Evolutionary conservation across 805 yeast genomes (phyloP), one percentile per base, ranked within the genome.

Genomic region (Candida piceae): DNA sequence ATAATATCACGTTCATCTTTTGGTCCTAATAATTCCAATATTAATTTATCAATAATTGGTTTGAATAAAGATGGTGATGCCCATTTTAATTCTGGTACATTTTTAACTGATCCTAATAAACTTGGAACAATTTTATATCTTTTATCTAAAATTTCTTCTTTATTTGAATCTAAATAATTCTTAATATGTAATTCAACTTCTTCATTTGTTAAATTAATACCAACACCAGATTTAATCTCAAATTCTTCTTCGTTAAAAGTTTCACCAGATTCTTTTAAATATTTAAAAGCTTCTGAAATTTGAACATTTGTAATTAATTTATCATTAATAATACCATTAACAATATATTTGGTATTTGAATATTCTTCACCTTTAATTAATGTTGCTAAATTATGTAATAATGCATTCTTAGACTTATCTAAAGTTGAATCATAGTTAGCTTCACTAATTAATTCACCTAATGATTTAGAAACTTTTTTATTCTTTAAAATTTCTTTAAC

Each of bases 1-100:
- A 79, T 70, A 16, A 79, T 69, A 60, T 93, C 98, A 46, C 97
- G 78, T 57, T 89, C 97, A 58, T 93, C 98, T 62, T 90, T 90
- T 36, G 97, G 97, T 26, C 98, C 98, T 40, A 89, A 65, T 11
- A 81, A 62, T 29, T 65, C 76, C 42, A 84, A 60, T n/a, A 88
- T 66, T 52, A 83, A 76, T 29, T 72, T 78, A 58, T 93, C 98
- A 49, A 93, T 82, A 17, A 77, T 71, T 11, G 95, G 95, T 64
- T 93, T 93, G 67, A 93, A 85, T 38, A 76, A 67, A 35, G 80
- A 74, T 25, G 97, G 95, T 32, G 83, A 74, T 7, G 97, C 97
- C 96, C 96, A 93, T 64, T 85, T 87, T 61, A 93, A 71, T 15
- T 67, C 76, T 4, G 87, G 80, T 31, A 87, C 54, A 46, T 70